Evolutionary conservation across 208 protist species (phyloP), one percentile per base, ranked within the genome.

Genomic region (Acanthamoeba culbertsoni): DNA sequence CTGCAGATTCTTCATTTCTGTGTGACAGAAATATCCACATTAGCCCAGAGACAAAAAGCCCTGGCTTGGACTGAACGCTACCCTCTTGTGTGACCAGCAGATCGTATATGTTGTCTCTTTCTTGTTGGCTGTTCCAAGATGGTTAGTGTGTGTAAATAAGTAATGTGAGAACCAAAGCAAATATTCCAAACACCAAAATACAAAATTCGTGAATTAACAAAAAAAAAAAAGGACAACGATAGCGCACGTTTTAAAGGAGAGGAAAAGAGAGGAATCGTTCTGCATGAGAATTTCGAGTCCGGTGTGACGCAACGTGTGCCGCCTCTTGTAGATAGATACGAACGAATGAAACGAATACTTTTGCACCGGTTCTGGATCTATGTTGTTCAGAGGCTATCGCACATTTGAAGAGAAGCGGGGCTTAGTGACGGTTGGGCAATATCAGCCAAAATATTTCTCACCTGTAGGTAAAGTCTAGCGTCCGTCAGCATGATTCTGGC

Each of bases 331-430:
- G 16, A 97, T 53, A 4, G 65, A 51, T 3, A 86, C 51, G 1
- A 97, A 75, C 12, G 46, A 45, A 3, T 55, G 40, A 1, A 97
- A 51, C 37, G 75, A 55, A 71, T 95, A 97, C 18, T 97, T 96
- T 12, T 95, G 45, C 37, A 98, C 93, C 45, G 94, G 88, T 23
- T 96, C 59, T 7, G 90, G 42, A 33, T 86, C 48, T n/a, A 98
- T 95, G 35, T 96, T 96, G 42, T 97, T 96, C 43, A 97, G 94
- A 16, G 96, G 94, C 75, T 98, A 96, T 43, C 65, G n/a, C n/a
- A n/a, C n/a, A n/a, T n/a, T n/a, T n/a, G n/a, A 20, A 26, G 55
- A 26, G 23, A 62, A 26, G 23, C 55, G 20, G 55, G 59, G n/a
- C n/a, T n/a, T 96, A 96, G 31, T 96, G 57, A 5, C 33, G 28